phyloP scores from a whole-genome alignment of 176 grass and related monocot genomes.

The Triticum turgidum region DNA sequence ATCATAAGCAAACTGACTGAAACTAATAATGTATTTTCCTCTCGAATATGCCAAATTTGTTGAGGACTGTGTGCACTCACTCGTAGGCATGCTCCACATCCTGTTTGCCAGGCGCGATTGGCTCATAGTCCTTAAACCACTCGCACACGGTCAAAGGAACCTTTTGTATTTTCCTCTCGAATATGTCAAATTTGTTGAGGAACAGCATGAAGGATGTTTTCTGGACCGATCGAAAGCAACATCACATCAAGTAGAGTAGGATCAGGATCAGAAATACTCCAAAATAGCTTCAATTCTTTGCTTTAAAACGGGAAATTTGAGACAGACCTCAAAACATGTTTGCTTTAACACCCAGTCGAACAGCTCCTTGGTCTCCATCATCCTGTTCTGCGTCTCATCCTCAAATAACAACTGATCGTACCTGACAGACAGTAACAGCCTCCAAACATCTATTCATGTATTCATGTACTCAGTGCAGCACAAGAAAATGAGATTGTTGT shows the following conservation, averaged over 20 bases:
- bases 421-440: conserved; percentile 27
- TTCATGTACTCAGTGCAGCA: no score
- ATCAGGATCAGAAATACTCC: no score
- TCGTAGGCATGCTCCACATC: no score
- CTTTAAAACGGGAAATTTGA: background rate
- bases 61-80: no score
- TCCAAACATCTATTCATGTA: background rate
- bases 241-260: background rate
- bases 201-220: conserved; percentile 98
- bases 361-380: conserved; percentile 96
- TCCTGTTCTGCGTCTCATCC: conserved; percentile 86
- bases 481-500: no score
- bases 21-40: no score
- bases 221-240: conserved; percentile 36
- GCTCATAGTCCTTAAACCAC: conserved; percentile 96
- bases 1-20: no score
- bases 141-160: conserved; percentile 86
- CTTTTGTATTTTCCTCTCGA: conserved; percentile 97
- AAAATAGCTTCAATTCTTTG: no score
- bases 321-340: conserved; percentile 84
- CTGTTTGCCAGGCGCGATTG: conserved; percentile 13
- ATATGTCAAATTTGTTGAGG: conserved; percentile 98
- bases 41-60: no score
- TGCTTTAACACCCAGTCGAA: conserved; percentile 96
- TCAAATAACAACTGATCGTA: conserved; percentile 95